Percentiles rank a stretch among this genome's conserved stretches.
These are phyloP conservation scores for Agarophyton chilense DNA, from an alignment of 23 red algal species.

Conservation along the genomic window DNA sequence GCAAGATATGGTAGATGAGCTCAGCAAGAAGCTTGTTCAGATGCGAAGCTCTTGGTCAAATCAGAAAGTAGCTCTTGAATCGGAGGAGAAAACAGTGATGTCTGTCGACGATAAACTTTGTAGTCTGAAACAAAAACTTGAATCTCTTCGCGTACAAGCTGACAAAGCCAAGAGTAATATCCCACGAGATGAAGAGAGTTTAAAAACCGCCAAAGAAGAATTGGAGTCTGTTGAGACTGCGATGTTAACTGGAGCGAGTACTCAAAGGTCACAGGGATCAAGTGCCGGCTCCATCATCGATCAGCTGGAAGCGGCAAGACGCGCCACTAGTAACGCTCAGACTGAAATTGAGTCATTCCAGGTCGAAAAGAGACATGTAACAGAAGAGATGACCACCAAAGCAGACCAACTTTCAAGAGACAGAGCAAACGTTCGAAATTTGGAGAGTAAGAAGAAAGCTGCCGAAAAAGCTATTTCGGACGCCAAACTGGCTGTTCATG, in stretches of 20 bases:
- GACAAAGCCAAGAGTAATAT: constrained; percentile 1
- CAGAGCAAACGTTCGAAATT: constrained; percentile 33
- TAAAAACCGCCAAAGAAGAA: constrained; percentile 24
- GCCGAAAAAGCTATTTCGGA: constrained; percentile 71
- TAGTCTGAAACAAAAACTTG: background rate
- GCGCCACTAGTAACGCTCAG: constrained; percentile 32
- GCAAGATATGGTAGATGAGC: constrained; percentile 33
- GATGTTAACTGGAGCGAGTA: constrained; percentile 67
- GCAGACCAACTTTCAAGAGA: constrained; percentile 59
- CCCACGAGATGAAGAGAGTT: constrained; percentile 21
- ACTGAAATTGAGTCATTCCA: constrained; percentile 68
- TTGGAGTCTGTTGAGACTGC: constrained; percentile 56
- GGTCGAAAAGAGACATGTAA: constrained; percentile 39
- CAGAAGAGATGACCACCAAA: constrained; percentile 39
- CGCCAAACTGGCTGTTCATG: constrained; percentile 82
- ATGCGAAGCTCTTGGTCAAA: constrained; percentile 44
- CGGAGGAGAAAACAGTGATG: constrained; percentile 42
- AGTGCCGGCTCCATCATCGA: constrained; percentile 66
- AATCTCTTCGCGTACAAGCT: background rate
- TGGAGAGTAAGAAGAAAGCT: constrained; percentile 57
- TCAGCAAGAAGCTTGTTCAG: constrained; percentile 63
- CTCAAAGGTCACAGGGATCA: constrained; percentile 60
- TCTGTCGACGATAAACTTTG: constrained; percentile 14
- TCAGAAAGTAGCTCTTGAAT: constrained; percentile 68
- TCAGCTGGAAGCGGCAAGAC: constrained; percentile 71